Percentiles rank a stretch among this genome's conserved stretches.
Conservation (phyloP, 768 basidiomycete species). For the Filobasidium floriforme region DNA sequence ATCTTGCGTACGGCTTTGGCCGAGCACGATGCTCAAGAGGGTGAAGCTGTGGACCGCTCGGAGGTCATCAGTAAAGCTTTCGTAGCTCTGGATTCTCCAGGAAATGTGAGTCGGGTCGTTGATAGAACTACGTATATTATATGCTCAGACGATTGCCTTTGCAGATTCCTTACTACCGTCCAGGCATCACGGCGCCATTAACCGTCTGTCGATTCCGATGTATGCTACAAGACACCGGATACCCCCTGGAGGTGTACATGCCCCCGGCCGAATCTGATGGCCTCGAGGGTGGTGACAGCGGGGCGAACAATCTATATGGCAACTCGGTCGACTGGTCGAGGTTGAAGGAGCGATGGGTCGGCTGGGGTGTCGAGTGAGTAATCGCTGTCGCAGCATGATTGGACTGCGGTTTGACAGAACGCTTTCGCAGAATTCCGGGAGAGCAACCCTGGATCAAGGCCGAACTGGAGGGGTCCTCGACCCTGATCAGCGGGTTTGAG, state of each 20-base stretch:
- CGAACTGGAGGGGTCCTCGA: not conserved
- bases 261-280: slow-evolving; percentile 20
- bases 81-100: not conserved
- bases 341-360: slow-evolving; percentile 41
- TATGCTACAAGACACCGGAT: slow-evolving; percentile 43
- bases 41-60: not conserved
- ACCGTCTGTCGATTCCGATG: slow-evolving; percentile 37
- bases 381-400: too few species aligned
- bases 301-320: slow-evolving; percentile 4
- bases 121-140: not conserved
- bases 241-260: slow-evolving; percentile 42
- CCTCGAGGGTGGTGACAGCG: not conserved
- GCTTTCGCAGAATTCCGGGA: slow-evolving; percentile 37
- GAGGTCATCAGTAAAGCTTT: not conserved
- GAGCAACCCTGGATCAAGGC: slow-evolving; percentile 32
- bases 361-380: slow-evolving; percentile 43
- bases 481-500: not conserved
- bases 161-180: slow-evolving; percentile 15
- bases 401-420: too few species aligned
- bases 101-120: not conserved
- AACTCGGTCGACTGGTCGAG: slow-evolving; percentile 30
- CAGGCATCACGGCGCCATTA: slow-evolving; percentile 20
- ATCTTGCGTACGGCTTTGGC: slow-evolving; percentile 16
- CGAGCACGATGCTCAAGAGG: slow-evolving; percentile 12
- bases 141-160: not conserved